Base-by-base conservation (phyloP, 1,284 basidiomycete genomes). In the Heterobasidion occidentale region DNA sequence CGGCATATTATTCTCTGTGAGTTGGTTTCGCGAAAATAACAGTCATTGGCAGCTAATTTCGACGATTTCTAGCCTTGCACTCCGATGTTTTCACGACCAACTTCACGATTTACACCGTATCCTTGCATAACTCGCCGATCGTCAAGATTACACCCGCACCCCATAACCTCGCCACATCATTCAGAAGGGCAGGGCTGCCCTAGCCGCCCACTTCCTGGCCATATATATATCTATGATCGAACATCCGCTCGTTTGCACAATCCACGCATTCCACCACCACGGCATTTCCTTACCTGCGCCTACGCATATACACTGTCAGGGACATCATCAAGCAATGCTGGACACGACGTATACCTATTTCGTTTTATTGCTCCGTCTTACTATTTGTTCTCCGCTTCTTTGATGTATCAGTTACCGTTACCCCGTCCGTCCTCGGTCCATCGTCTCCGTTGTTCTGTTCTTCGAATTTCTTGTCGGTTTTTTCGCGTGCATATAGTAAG, bases 301-400 rank as follows among this genome's bases (percentile, higher is more conserved):
- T 42, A n/a, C 38, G n/a, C 38, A 42, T 42, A 42, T n/a, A 42
- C n/a, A 17, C 20, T 19, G 47, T 20, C 47, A 19, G 17, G 50
- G 7, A 51, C 50, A 17, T 11, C 34, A 36, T 19, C 50, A 35
- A 17, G 50, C 36, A 36, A 9, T 17, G 17, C 27, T 17, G 50
- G 47, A 48, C 47, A 48, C 47, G 47, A 48, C 47, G 47, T 48
- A 51, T 38, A 51, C 36, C 50, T 51, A 51, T 51, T 51, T 36
- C 36, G 19, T 36, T 51, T 50, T 50, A 50, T 50, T 50, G 48
- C 50, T 51, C 50, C 14, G 12, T 19, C 20, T 42, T 42, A n/a
- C 38, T 42, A 11, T 42, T 11, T 42, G 12, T 42, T 42, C n/a
- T 42, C 38, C n/a, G 38, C 38, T 42, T 42, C 19, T 33, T 36